Evolutionary conservation across 805 yeast species (phyloP), one percentile per base, ranked within the genome.

Genomic region (Myxozyma geophila): DNA sequence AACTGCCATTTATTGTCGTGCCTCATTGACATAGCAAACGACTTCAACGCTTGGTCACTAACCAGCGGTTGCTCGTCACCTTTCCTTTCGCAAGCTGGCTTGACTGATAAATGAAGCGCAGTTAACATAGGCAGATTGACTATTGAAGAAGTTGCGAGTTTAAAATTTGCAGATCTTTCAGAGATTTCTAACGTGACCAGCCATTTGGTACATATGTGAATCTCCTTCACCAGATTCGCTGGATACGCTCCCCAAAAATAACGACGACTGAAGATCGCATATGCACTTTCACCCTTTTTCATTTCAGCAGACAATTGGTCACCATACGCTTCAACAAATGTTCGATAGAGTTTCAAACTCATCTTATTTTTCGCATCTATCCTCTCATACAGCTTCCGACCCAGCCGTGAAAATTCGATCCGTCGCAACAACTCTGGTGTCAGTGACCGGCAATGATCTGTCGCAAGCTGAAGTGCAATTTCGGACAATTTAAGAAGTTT

Each of bases 11-110:
- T 46, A 5, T 47, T 23, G 21, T 59, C 62, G 19, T 13, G 9
- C 35, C 33, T 19, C 62, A 59, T 59, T 7, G 54, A 36, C 19
- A 37, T 47, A 2, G 62, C 62, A 23, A 44, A 59, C 13, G 54
- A 39, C 17, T 53, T 53, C 39, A 59, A 17, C n/a, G 28, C 21
- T 13, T 15, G 50, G 23, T 40, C 44, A 19, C 13, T 28, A 37
- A 41, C 33, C 37, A 37, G 12, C 39, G 13, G 37, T 36, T 39
- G 17, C 37, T 36, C 13, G 51, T 1, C n/a, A n/a, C 17, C 12
- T 17, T 19, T 8, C 17, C 19, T 36, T 28, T 28, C 28, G 28
- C 28, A 5, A 28, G n/a, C 41, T 6, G 44, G n/a, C 10, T 28
- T 28, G 9, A 39, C 39, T 9, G 50, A n/a, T 5, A 59, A 28